phyloP scores from a whole-genome alignment of 331 rosid species.

The Pyracantha coccinea region DNA sequence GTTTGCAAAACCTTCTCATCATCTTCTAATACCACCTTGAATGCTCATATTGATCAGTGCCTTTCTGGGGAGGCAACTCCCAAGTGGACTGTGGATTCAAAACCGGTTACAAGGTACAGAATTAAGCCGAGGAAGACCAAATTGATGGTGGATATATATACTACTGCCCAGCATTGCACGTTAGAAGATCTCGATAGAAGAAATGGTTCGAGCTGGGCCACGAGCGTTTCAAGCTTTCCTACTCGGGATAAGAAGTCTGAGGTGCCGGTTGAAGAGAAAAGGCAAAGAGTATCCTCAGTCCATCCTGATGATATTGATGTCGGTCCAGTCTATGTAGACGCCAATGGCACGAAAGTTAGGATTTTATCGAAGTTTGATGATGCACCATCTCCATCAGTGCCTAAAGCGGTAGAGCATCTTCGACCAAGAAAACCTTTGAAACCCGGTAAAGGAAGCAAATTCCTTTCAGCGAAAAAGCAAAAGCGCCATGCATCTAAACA shows the following conservation, averaged over 20 bases:
- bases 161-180: conserved; percentile 38
- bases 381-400: conserved; percentile 18
- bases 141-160: conserved; percentile 49
- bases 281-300: conserved; percentile 17
- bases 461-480: conserved; percentile 35
- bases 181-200: conserved; percentile 54
- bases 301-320: conserved; percentile 25
- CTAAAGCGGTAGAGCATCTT: conserved; percentile 27
- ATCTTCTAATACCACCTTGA: conserved; percentile 52
- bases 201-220: conserved; percentile 51
- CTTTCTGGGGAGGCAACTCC: conserved; percentile 48
- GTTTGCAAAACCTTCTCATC: conserved; percentile 59
- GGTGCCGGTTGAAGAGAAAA: conserved; percentile 24
- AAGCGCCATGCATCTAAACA: conserved; percentile 20
- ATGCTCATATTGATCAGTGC: conserved; percentile 63
- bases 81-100: conserved; percentile 32
- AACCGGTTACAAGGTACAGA: conserved; percentile 27
- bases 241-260: conserved; percentile 23
- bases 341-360: conserved; percentile 47
- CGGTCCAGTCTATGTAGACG: conserved; percentile 46
- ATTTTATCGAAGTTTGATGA: conserved; percentile 43
- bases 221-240: conserved; percentile 25
- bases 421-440: conserved; percentile 29
- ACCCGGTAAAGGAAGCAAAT: conserved; percentile 29
- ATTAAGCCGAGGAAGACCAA: conserved; percentile 48